Base-by-base conservation (phyloP, 805 yeast genomes). In the Wickerhamiella cacticola region DNA sequence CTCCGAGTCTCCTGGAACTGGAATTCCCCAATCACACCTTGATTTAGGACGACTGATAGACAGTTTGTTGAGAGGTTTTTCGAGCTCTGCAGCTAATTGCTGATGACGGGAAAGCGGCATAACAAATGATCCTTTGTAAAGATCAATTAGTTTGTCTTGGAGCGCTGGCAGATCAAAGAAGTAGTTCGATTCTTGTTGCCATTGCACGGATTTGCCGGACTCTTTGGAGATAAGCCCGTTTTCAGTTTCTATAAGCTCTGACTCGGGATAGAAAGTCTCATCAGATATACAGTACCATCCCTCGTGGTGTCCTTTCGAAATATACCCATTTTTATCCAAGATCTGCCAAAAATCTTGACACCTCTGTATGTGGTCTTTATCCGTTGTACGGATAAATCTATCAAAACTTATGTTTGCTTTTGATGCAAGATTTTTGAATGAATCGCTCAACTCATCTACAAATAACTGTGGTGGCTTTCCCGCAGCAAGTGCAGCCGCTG, bases 211-310 rank as follows among this genome's bases (percentile, higher is more conserved):
- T 48, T 78, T 80, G 5, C 81, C 77, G 0, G 95, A 76, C 57
- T 88, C 96, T 25, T 71, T 74, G 52, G 66, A 68, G 28, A 63
- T 53, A 25, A 56, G 55, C 2, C 51, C 50, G 1, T 67, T 65
- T 15, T 51, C 58, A 4, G 55, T 71, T n/a, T 48, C 50, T 41
- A 64, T 66, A 22, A 85, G 77, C 61, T 87, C 95, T 2, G 76
- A 64, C 52, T 80, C 94, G 0, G 97, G 83, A 57, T 85, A 89
- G 59, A 92, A 92, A 1, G 96, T 82, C 64, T 92, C 98, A 60
- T 92, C 98, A 43, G 94, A 81, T 5, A 89, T 69, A 5, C 94
- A 84, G 60, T 92, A 92, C 97, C 97, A 92, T 1, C 98, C 98
- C 43, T 75, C 64, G 61, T 92, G 98, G 25, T 73, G 68, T 6